Evolutionary conservation across 768 basidiomycete species (phyloP), one percentile per base, ranked within the genome.

Genomic region (Hypholoma fasciculare): DNA sequence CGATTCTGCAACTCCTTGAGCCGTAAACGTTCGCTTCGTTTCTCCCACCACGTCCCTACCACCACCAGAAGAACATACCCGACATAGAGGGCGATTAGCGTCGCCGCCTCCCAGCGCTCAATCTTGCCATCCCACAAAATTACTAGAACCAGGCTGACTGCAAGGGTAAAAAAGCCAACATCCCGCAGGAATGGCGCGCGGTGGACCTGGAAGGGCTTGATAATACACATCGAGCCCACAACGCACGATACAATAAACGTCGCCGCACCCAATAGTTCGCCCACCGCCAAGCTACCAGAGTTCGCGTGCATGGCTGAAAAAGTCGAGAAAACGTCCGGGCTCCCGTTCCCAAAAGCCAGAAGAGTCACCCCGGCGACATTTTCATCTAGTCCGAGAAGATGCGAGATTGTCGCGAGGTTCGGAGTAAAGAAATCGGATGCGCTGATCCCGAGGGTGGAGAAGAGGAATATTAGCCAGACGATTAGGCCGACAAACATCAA

Each of bases 351-450:
- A 69, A 98, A 96, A 0, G 97, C 97, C 27, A 99, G 82, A 64
- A 99, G 92, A 0, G 97, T 99, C 20, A 98, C 96, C 0, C 97
- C 97, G 0, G 97, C 95, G 14, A 98, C 87, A 54, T 92, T 92
- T 69, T 99, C 95, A 65, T 92, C 91, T 40, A 99, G 74, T 0
- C 94, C 91, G 4, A 99, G 83, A 3, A 92, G 75, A 50, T 88
- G 83, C 0, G 96, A 87, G 34, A 98, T 89, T 1, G 96, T 93
- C 0, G 91, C 90, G 16, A 99, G 82, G 71, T 99, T 98, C 1
- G 96, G 96, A 52, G 92, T 95, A 80, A 98, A 98, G 76, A 98
- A 98, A 73, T 98, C 96, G 16, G 94, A 91, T 5, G 96, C 95
- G 62, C 88, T 89, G 70, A 97, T 97, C 4, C 95, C 95, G 37